Conservation (phyloP, 495 filamentous ascomycete species). For the Pyrenula massariospora region DNA sequence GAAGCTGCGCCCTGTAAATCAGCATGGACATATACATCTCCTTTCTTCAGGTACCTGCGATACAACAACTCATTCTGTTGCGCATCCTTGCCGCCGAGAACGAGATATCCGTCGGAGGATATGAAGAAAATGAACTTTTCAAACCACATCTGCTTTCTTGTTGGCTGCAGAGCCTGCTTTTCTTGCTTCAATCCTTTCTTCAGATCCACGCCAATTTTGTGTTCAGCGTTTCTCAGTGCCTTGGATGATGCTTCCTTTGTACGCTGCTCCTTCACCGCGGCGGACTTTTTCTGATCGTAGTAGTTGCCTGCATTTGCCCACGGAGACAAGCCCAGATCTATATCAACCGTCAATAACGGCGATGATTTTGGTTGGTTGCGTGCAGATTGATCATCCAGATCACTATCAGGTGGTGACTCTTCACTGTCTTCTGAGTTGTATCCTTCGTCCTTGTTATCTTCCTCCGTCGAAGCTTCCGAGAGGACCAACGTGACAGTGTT, state of each 20-base stretch:
- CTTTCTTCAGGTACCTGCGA: slow-evolving; percentile 68
- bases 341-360: slow-evolving; percentile 53
- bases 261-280: slow-evolving; percentile 75
- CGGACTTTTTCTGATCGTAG: slow-evolving; percentile 75
- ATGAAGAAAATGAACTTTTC: slow-evolving; percentile 95
- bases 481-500: slow-evolving; percentile 78
- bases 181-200: slow-evolving; percentile 84
- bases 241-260: slow-evolving; percentile 72
- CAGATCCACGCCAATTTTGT: slow-evolving; percentile 75
- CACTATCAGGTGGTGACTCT: slow-evolving; percentile 25
- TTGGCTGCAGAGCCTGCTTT: slow-evolving; percentile 74
- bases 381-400: slow-evolving; percentile 23
- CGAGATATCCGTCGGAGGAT: slow-evolving; percentile 89
- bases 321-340: slow-evolving; percentile 68
- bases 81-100: slow-evolving; percentile 71
- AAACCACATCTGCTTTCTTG: slow-evolving; percentile 80
- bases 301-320: slow-evolving; percentile 88
- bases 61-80: slow-evolving; percentile 91
- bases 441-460: slow-evolving; percentile 46
- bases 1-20: slow-evolving; percentile 75
- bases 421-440: slow-evolving; percentile 54
- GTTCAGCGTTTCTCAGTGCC: slow-evolving; percentile 78
- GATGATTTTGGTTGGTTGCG: slow-evolving; percentile 6
- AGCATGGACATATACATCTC: slow-evolving; percentile 85
- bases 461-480: slow-evolving; percentile 52